Evolutionary conservation across 2,329 filamentous ascomycete species (phyloP).

Genomic region (Colletotrichum higginsianum): DNA sequence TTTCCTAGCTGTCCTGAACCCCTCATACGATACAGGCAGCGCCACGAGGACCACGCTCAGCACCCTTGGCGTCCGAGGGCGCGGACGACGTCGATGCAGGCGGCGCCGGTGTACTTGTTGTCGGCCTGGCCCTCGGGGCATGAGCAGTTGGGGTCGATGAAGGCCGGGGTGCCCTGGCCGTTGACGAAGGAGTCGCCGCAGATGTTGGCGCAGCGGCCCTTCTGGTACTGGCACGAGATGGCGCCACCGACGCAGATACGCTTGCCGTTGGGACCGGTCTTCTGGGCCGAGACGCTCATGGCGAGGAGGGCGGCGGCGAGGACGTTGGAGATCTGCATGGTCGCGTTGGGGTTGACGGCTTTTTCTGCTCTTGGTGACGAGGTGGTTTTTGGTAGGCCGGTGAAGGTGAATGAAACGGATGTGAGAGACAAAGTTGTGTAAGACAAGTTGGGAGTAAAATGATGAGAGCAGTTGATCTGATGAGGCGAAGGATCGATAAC

Average conservation of each 20-base stretch:
- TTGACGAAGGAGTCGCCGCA: slow-evolving; percentile 12
- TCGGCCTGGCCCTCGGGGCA: slow-evolving; percentile 30
- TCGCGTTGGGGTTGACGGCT: background rate
- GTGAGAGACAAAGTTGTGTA: too few species aligned
- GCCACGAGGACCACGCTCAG: background rate
- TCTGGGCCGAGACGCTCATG: slow-evolving; percentile 19
- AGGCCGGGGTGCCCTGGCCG: slow-evolving; percentile 1
- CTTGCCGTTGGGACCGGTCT: slow-evolving; percentile 24
- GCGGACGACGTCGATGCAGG: slow-evolving; percentile 24
- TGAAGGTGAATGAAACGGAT: too few species aligned
- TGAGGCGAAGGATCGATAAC: too few species aligned
- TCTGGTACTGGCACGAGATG: slow-evolving; percentile 31
- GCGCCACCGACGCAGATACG: slow-evolving; percentile 29
- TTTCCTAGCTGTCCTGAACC: too few species aligned
- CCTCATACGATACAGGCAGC: too few species aligned
- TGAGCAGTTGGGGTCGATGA: slow-evolving; percentile 31
- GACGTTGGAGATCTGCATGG: slow-evolving; percentile 9
- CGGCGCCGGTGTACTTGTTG: slow-evolving; percentile 29
- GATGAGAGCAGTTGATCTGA: too few species aligned
- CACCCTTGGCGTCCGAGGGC: slow-evolving; percentile 8
- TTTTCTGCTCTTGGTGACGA: too few species aligned
- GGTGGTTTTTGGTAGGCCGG: too few species aligned
- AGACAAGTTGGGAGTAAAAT: too few species aligned
- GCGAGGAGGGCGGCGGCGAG: slow-evolving; percentile 17
- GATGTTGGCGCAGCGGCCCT: slow-evolving; percentile 33